Percentiles rank a stretch among this genome's conserved stretches.
These are phyloP conservation scores for Puccinia coronata DNA, from an alignment of 1,284 basidiomycete species.

Conservation along the genomic window DNA sequence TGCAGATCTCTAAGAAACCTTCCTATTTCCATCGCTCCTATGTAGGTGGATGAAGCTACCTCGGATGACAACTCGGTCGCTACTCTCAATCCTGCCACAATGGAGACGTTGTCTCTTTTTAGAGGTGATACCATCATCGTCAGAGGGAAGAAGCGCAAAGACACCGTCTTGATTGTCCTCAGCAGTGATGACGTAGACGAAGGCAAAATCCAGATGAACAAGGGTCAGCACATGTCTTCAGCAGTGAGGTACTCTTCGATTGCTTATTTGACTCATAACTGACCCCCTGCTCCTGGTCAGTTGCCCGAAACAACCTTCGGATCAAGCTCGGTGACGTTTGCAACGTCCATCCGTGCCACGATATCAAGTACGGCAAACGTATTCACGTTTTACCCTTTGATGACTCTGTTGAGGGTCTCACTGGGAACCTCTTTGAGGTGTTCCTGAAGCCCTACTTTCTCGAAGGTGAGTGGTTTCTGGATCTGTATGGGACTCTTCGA, in stretches of 20 bases:
- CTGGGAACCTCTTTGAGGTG: slow-evolving; percentile 97
- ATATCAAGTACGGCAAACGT: slow-evolving; percentile 99
- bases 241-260: background rate
- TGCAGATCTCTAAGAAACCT: background rate
- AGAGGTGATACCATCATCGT: slow-evolving; percentile 91
- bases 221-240: slow-evolving; percentile 62
- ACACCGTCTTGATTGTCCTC: slow-evolving; percentile 82
- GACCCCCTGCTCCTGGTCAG: slow-evolving; percentile 59
- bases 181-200: slow-evolving; percentile 95
- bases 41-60: slow-evolving; percentile 57
- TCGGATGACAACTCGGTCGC: slow-evolving; percentile 69
- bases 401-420: slow-evolving; percentile 90
- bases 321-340: slow-evolving; percentile 96
- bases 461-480: slow-evolving; percentile 67
- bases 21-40: background rate
- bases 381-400: slow-evolving; percentile 97
- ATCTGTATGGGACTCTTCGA: background rate
- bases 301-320: slow-evolving; percentile 95
- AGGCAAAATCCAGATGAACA: slow-evolving; percentile 97
- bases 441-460: slow-evolving; percentile 99
- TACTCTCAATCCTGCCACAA: slow-evolving; percentile 90
- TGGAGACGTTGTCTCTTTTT: slow-evolving; percentile 93
- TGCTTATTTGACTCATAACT: background rate
- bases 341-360: slow-evolving; percentile 90
- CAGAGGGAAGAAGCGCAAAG: slow-evolving; percentile 61